Base-by-base conservation (phyloP, 768 basidiomycete species). In the Crucibulum laeve region DNA sequence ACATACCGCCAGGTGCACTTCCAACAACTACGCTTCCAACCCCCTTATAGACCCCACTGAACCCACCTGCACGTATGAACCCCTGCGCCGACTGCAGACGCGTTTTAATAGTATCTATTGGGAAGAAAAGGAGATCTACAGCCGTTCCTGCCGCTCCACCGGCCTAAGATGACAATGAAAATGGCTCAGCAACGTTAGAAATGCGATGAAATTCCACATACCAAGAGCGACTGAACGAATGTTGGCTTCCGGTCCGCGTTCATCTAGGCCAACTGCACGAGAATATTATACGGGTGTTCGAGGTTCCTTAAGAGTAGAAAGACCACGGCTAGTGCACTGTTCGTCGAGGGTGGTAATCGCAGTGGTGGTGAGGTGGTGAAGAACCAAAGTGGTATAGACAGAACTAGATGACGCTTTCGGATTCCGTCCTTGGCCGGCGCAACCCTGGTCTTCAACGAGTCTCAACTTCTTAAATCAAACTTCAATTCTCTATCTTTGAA, bases 41-140 rank as follows among this genome's bases (percentile, higher is more conserved):
- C 5, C 95, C 95, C 52, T 87, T 86, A 67, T 99, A 99, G 4
- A 98, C 77, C 6, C 91, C 93, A 40, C 65, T 79, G 62, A 97
- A 89, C 0, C 93, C 96, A 13, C 95, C 95, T 2, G 91, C 84
- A 22, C 70, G 68, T 35, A 79, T 59, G 61, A 99, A 97, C 14
- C 95, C 96, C 55, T 89, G 83, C 2, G 81, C 61, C 4, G 92
- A 87, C 56, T 99, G 95, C 25, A 96, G 74, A 38, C 95, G 84
- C 28, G 96, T 98, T 67, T 99, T 99, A 60, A 98, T 65, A 1
- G 95, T 96, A 67, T 99, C 95, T 45, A 99, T 82, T 1, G 95
- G 95, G 62, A 92, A 99, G 70, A 99, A 94, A 17, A 96, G 76
- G 35, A 97, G 76, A 66, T 99, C 95, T 14, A 97, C 95, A 2